These are phyloP conservation scores for Zygosaccharomyces pseudorouxii DNA, from an alignment of 805 yeast genomes.

Conservation along the genomic window DNA sequence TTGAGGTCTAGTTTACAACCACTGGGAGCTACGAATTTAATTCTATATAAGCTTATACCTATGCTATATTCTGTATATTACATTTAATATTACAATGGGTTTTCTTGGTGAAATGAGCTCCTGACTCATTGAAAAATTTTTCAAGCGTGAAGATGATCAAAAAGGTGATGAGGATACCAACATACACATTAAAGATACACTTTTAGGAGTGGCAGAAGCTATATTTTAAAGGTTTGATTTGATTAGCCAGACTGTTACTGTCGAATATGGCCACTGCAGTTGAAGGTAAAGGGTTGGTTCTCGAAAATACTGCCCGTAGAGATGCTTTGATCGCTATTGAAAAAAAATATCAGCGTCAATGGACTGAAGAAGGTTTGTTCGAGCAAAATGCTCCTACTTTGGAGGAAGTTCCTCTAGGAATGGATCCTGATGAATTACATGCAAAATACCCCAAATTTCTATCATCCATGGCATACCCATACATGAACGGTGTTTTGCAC, in stretches of 20 bases:
- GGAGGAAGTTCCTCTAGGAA: constrained; percentile 55
- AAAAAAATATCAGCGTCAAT: constrained; percentile 75
- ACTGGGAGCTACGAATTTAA: neutral
- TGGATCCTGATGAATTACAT: constrained; percentile 65
- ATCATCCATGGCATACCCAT: constrained; percentile 96
- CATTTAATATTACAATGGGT: neutral
- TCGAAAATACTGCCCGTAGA: constrained; percentile 79
- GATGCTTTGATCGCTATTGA: constrained; percentile 88
- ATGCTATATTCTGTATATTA: neutral
- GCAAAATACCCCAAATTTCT: constrained; percentile 79
- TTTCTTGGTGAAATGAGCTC: neutral
- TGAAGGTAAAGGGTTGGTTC: constrained; percentile 34
- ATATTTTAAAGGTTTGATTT: neutral
- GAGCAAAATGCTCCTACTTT: constrained; percentile 83
- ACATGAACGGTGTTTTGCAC: constrained; percentile 97
- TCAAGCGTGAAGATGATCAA: neutral
- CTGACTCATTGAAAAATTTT: neutral
- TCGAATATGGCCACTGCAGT: constrained; percentile 24
- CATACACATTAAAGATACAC: neutral
- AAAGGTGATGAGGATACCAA: neutral
- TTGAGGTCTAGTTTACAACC: constrained; percentile 17
- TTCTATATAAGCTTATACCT: neutral
- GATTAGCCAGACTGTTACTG: neutral
- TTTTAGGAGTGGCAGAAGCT: neutral
- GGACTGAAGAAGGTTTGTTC: constrained; percentile 84